phyloP scores from a whole-genome alignment of 768 basidiomycete genomes.

The Erythrobasidium yunnanense region DNA sequence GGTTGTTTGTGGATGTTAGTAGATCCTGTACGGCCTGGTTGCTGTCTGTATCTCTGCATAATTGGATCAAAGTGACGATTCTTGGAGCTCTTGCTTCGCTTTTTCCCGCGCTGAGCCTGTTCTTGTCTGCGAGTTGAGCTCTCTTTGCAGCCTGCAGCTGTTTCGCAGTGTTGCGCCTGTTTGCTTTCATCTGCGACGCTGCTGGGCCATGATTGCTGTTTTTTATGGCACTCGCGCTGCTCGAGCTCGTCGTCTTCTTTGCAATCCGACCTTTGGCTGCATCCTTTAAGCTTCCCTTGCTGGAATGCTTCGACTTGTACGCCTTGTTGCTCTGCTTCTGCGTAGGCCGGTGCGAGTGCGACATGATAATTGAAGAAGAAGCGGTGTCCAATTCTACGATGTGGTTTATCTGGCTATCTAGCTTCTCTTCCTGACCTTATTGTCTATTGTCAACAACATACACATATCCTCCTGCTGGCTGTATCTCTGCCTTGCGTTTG shows the following conservation, averaged over 20 bases:
- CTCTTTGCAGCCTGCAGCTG: slow-evolving; percentile 68
- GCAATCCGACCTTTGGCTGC: slow-evolving; percentile 45
- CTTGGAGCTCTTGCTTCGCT: slow-evolving; percentile 62
- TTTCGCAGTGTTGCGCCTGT: slow-evolving; percentile 73
- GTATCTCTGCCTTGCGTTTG: too few relatives aligned
- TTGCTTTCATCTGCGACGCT: slow-evolving; percentile 58
- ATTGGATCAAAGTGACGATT: slow-evolving; percentile 75
- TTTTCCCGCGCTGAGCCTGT: slow-evolving; percentile 56
- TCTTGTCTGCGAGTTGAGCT: slow-evolving; percentile 55
- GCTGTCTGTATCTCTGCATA: slow-evolving; percentile 43
- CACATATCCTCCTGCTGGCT: too few relatives aligned
- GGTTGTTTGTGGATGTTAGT: neutral
- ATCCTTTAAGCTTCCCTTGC: slow-evolving; percentile 69
- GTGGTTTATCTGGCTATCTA: too few relatives aligned
- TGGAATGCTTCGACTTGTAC: slow-evolving; percentile 70
- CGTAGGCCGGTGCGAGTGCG: slow-evolving; percentile 65
- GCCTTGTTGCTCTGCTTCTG: slow-evolving; percentile 88
- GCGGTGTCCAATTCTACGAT: too few relatives aligned
- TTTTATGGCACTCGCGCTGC: slow-evolving; percentile 25
- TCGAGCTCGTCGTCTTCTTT: slow-evolving; percentile 25
- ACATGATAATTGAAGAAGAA: neutral
- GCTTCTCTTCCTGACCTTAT: too few relatives aligned
- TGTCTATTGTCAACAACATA: too few relatives aligned
- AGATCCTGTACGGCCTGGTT: neutral
- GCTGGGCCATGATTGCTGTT: slow-evolving; percentile 38